Conservation (phyloP, 192 early-diverging fungal genomes). For the Umbelopsis ramanniana region DNA sequence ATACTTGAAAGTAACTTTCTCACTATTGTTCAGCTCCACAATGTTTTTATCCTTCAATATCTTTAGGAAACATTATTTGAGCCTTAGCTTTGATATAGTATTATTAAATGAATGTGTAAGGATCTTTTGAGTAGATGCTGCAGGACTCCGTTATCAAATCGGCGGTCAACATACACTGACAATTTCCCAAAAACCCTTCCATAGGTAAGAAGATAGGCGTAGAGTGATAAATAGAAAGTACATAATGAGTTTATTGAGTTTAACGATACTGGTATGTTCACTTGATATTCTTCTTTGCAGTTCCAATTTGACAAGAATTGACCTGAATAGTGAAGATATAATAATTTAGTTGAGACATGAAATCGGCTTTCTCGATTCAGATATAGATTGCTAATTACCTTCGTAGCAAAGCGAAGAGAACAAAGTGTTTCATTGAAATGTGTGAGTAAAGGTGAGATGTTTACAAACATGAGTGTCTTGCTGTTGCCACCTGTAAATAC, state of each 20-base stretch:
- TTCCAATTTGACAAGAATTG: slow-evolving; percentile 85
- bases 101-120: too few relatives aligned
- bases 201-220: background rate
- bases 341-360: background rate
- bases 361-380: background rate
- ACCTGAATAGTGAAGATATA: slow-evolving; percentile 1
- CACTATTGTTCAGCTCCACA: too few relatives aligned
- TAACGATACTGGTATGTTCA: background rate
- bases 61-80: too few relatives aligned
- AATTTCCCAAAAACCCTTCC: too few relatives aligned
- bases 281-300: slow-evolving; percentile 52
- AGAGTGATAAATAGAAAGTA: slow-evolving; percentile 2
- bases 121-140: too few relatives aligned
- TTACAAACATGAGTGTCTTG: slow-evolving; percentile 99
- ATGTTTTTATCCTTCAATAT: too few relatives aligned
- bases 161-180: too few relatives aligned
- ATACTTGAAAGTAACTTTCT: background rate
- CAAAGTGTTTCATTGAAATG: slow-evolving; percentile 87
- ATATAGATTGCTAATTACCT: slow-evolving; percentile 62
- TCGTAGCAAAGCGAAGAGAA: slow-evolving; percentile 93
- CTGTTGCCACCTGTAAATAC: slow-evolving; percentile 76
- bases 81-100: too few relatives aligned
- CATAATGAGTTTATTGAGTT: slow-evolving; percentile 13
- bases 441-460: slow-evolving; percentile 81
- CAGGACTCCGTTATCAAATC: too few relatives aligned